Evolutionary conservation across 805 yeast genomes (phyloP), one percentile per base, ranked within the genome.

Genomic region (Wickerhamomyces queroliae): DNA sequence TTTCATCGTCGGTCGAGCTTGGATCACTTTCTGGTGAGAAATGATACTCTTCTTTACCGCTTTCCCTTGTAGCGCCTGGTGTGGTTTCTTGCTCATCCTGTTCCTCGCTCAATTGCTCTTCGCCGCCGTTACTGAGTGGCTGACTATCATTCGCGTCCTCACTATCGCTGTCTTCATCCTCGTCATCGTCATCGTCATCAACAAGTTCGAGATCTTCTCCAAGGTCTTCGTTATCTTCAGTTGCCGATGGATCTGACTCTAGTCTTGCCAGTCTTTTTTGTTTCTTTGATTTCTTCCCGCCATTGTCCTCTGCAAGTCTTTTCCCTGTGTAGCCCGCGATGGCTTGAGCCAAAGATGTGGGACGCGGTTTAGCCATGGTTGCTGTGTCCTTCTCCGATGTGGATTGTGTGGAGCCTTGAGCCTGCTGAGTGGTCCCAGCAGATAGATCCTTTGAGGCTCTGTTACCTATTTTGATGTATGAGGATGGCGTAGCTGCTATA

Each of bases 401-500:
- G 16, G 35, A 48, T 42, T 38, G 40, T 43, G 47, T 37, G 45
- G 37, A 17, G 49, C 45, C n/a, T 21, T 20, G 26, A 26, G 16
- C n/a, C 15, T 17, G 18, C 13, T n/a, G 15, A 15, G 16, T 21
- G 25, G 18, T 12, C 20, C 26, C 20, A 19, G 18, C 10, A 3
- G 39, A 33, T 26, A 26, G 33, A 19, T 26, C 29, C 32, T 34
- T 38, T 20, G 44, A 35, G 33, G 35, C 31, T 31, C 41, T 13
- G 27, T 29, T 17, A 7, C 57, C 54, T 18, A 55, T 52, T 33
- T 38, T 53, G 40, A 72, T 68, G 59, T 79, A 83, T 45, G 67
- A 62, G 4, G 73, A 58, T 1, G 78, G 81, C 52, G 58, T 68
- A 35, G 64, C 52, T 16, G 68, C 53, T 12, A 66, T 65, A 17